Base-by-base conservation (phyloP, 2,329 filamentous ascomycete species). In the Zymoseptoria brevis region DNA sequence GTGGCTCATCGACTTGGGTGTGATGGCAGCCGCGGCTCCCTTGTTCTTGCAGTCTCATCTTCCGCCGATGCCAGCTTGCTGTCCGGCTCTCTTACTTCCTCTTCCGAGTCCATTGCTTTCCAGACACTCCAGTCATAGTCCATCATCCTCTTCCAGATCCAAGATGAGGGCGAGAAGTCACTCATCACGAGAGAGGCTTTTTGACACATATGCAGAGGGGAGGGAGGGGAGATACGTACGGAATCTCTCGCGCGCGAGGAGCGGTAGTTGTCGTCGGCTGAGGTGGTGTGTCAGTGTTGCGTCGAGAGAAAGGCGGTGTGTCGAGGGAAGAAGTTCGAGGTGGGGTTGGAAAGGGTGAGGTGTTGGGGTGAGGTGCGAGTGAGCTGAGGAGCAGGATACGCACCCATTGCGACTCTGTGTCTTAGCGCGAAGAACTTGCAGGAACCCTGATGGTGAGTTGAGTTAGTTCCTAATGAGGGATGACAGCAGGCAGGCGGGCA, bases 331-430 rank as follows among this genome's bases (percentile, higher is more conserved):
- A 45, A 45, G 35, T 45, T 11, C 35, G 35, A 62, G 61, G 19
- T 66, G 59, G 64, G 64, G n/a, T 21, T 66, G 51, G 60, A 59
- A 50, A 64, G 64, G 64, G 51, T 61, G 62, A 56, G 50, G 9
- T 54, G 45, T 51, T 50, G 30, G 51, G 41, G 24, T 22, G 24
- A 52, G 50, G 35, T 45, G 35, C 35, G 35, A 45, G 35, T 45
- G 35, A 45, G 35, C 35, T 45, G 35, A 45, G 35, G 35, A 45
- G 35, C 11, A 45, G 35, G 13, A 45, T 45, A 45, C 35, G 35
- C 35, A 45, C 35, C 35, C 35, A 45, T 45, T 45, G 35, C 35
- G 35, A 45, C 35, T 45, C 35, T 45, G 35, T 45, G 35, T 45
- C 35, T 45, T 45, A 45, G 35, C 35, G 35, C 13, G 35, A n/a